Conservation (phyloP, 2,329 filamentous ascomycete species). For the Plenodomus lindquistii region DNA sequence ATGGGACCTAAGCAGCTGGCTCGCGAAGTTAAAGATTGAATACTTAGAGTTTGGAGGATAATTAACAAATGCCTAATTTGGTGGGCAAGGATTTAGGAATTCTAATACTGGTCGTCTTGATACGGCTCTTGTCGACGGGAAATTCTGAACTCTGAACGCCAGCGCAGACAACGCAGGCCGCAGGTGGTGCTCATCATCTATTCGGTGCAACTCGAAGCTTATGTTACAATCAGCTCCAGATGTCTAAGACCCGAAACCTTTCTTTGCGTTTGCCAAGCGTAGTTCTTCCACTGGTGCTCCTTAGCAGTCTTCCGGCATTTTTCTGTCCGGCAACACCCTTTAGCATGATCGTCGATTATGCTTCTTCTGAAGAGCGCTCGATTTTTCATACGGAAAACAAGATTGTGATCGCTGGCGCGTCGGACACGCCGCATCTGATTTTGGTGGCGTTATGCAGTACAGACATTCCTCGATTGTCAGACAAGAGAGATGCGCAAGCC, state of each 20-base stretch:
- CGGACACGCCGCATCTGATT: conserved; percentile 31
- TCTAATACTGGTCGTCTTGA: too few species aligned
- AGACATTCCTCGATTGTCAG: conserved; percentile 19
- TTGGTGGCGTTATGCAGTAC: conserved; percentile 33
- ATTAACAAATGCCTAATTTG: too few species aligned
- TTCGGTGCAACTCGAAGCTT: too few species aligned
- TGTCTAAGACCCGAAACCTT: too few species aligned
- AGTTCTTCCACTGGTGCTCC: background rate
- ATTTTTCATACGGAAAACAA: conserved; percentile 2
- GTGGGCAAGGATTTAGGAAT: too few species aligned
- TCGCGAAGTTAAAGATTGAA: too few species aligned
- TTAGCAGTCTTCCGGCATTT: background rate
- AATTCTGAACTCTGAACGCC: background rate
- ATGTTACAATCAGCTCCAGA: too few species aligned
- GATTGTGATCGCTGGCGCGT: conserved; percentile 15
- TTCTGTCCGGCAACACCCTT: background rate
- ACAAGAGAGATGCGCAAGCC: conserved; percentile 27
- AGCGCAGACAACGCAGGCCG: background rate
- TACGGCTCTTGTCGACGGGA: background rate
- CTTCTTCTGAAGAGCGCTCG: background rate
- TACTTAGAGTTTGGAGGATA: too few species aligned
- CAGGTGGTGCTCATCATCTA: background rate
- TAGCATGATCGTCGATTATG: background rate
- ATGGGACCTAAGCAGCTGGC: too few species aligned
- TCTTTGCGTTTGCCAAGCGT: background rate